Base-by-base conservation (phyloP, 2,329 filamentous ascomycete genomes). In the Phaeosphaeriaceae sp. region DNA sequence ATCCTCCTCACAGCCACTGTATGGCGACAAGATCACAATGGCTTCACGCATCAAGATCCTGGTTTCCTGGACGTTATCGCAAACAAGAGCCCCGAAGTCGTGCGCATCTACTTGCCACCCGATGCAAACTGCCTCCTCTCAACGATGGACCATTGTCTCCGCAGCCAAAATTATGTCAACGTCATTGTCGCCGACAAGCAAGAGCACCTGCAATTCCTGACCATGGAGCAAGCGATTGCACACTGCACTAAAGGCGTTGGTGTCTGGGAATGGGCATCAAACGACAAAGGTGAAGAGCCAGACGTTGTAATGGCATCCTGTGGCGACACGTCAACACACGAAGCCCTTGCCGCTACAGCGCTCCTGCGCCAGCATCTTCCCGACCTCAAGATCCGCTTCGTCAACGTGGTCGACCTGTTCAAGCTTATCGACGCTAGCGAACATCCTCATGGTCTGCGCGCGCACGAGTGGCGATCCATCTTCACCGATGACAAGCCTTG, bases 11-110 rank as follows among this genome's bases (percentile, higher is more conserved):
- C 91, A 1, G 87, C 89, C 1, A 91, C 91, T 7, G 90, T 93
- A 57, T 93, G 90, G 91, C 82, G 91, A 68, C 91, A 93, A 80
- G 91, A 93, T 65, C 91, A 93, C 81, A 93, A 93, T 69, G 91
- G 91, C 36, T 93, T 93, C 79, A 92, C 89, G 0, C 90, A 93
- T 73, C 90, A 93, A 74, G 90, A 92, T 63, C 91, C 90, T 0
- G 90, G 90, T 41, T 93, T 93, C 83, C 84, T 93, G 13, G 90
- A 92, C 63, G 88, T 93, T 0, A 85, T 93, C 2, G 88, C 87
- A 65, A 93, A 93, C 81, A 93, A 93, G 81, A 89, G 86, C 63
- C 90, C 91, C 7, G 89, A 92, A 66, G 89, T 93, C 4, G 90
- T 92, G 17, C 88, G 91, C 54, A 92, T 93, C 71, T 93, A 93